Base-by-base conservation (phyloP, 495 filamentous ascomycete genomes). In the Cudoniella acicularis region DNA sequence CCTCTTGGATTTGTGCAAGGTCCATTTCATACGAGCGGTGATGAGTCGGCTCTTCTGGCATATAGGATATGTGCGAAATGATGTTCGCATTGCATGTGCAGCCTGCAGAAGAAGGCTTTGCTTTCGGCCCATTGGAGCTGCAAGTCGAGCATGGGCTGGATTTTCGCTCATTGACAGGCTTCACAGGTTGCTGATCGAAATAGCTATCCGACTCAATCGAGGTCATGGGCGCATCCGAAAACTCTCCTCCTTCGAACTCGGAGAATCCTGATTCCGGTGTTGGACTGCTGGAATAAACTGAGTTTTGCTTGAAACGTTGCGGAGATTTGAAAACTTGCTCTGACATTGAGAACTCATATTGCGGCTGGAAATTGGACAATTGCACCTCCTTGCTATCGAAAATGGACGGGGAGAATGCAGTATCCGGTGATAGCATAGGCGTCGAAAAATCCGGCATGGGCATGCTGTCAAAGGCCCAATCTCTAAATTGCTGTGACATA, bases 391-490 rank as follows among this genome's bases (percentile, higher is more conserved):
- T 10, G 4, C 25, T 23, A 9, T 50, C 48, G 20, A 50, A 50
- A 13, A 24, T n/a, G 20, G 48, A 50, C 2, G 48, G 48, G 25
- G 18, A 50, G 18, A 26, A 13, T 8, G 23, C 3, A 10, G 20
- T 25, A 8, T 8, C 11, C 9, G 48, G 48, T n/a, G 48, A 50
- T 9, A 50, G 23, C 18, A n/a, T 10, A 8, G 48, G 48, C 3
- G 48, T 50, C 8, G 48, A 21, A 20, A 50, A 21, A 50, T 50
- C 25, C 6, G 48, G 20, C 48, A 50, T 23, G 21, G 25, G 20
- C 48, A 50, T 50, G 48, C 20, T 50, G 22, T 50, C 48, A n/a
- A 50, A 50, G 8, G 48, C 48, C 48, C 48, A 50, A 50, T 50
- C 48, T n/a, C 25, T 50, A 10, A 50, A 20, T 25, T 50, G 48